Evolutionary conservation across 768 basidiomycete species (phyloP), one percentile per base, ranked within the genome.

Genomic region (Scleroderma bovista): DNA sequence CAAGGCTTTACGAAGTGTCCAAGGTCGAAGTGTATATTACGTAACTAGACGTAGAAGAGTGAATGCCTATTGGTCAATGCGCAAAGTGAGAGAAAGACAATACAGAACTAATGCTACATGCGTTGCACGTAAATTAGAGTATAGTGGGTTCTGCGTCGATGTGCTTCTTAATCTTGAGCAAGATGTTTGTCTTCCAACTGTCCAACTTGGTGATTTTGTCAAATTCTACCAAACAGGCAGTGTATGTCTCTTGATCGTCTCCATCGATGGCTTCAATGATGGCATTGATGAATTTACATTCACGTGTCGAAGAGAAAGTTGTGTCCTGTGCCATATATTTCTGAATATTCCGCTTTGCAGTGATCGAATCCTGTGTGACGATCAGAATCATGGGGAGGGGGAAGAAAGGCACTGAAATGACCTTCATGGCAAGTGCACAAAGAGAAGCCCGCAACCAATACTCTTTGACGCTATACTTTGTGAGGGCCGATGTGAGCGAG

Each of bases 401-500:
- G 36, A 23, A 54, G 15, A 51, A 26, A 26, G 44, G 20, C 29
- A 24, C 23, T 19, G 36, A 34, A 29, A 71, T 58, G 69, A 95
- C 95, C 52, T 75, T 77, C 77, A 86, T 84, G 7, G 93, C 95
- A 48, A 97, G 73, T 15, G 88, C 88, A 65, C 96, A 98, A 19
- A 99, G 72, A 31, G 81, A 81, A 3, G 93, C 79, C 59, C 84
- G 78, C 32, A 98, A 75, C 92, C 93, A 98, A 62, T 95, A 95
- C 58, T 98, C 96, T 72, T 98, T 97, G 58, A 97, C 96, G 54
- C 88, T 93, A 72, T 97, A 99, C 68, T 93, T 93, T n/a, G 96
- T 98, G 58, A 98, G 70, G 9, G 85, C 74, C 17, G 88, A 91
- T 1, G 70, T 70, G 38, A 97, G 75, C 9, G 87, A 89, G 62